Base-by-base conservation (phyloP, 108 stramenopile species). In the Thalassiosira profunda region DNA sequence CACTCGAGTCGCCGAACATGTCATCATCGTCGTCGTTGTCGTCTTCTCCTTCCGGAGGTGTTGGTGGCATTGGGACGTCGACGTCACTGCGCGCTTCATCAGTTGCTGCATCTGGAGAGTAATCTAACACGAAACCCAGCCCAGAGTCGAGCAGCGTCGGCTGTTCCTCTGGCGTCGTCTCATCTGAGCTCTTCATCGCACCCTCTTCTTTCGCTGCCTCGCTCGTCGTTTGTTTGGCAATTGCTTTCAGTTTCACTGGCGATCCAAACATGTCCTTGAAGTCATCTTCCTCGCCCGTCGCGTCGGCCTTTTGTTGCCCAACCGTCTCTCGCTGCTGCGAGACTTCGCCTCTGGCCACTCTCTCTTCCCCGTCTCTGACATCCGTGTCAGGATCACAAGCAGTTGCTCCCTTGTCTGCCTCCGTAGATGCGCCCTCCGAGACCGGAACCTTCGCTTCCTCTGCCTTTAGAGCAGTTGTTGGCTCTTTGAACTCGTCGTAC, bases 401-500 rank as follows among this genome's bases (percentile, higher is more conserved):
- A 12, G 24, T 10, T 12, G 24, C 47, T 48, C 14, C 47, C 12
- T 48, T 20, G n/a, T 48, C 28, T n/a, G 24, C 12, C 14, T 20
- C 24, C 24, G 45, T 10, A n/a, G 12, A n/a, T n/a, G n/a, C n/a
- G n/a, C n/a, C n/a, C n/a, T n/a, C n/a, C n/a, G n/a, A n/a, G n/a
- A n/a, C n/a, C n/a, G n/a, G n/a, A n/a, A n/a, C n/a, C n/a, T 48
- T 30, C 21, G 17, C 0, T 15, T 34, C 36, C 31, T 28, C 23
- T 17, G 20, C 11, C 3, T 20, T 33, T 2, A 7, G 5, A 8
- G 5, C 7, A 53, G 41, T 37, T 18, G 33, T 12, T 10, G 67
- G 61, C 29, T 63, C 63, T 45, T 40, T 44, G 29, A 78, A 66
- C n/a, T 78, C 76, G 66, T 70, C 67, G 18, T 78, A 78, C 63